Base-by-base conservation (phyloP, 495 filamentous ascomycete species). In the Penicillium fimorum region DNA sequence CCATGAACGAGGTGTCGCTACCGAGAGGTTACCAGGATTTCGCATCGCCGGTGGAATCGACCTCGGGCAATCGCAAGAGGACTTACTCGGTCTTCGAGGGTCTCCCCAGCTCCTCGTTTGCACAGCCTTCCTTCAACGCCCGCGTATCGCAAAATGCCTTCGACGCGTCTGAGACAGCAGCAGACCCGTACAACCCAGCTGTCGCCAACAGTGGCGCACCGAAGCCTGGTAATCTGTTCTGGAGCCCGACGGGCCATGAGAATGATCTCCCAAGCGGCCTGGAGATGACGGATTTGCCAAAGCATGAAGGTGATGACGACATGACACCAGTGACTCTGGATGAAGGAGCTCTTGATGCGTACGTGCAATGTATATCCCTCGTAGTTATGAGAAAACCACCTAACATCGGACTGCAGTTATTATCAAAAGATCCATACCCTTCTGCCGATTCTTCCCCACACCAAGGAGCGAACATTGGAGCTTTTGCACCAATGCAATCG, bases 371-470 rank as follows among this genome's bases (percentile, higher is more conserved):
- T 13, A 11, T 25, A 42, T 22, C 37, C 38, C 18, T 25, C 30
- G n/a, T n/a, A 18, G 11, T 37, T 50, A 6, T 15, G 0, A 18
- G 20, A 27, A 1, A 20, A 24, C 27, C 1, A 47, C 58, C 67
- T 76, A 62, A 71, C 55, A 49, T 9, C 13, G 20, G 6, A 10
- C 3, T 51, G 17, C 50, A 91, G 87, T 47, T 92, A 92, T 64
- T 85, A 90, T 51, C 74, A 80, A 18, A 73, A 81, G 29, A 84
- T 95, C 17, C 90, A 95, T 63, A 82, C 84, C 2, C 82, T 84
- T 15, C 85, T 92, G 51, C 91, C 91, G 0, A 73, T 95, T 4
- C 79, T 96, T 15, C 82, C 89, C 1, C 76, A 82, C 59, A 84
- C 79, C 35, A 90, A 86, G 60, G 75, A 79, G 35, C 76, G 82